These are phyloP conservation scores for Physcia stellaris DNA, from an alignment of 495 filamentous ascomycete genomes.

Conservation along the genomic window DNA sequence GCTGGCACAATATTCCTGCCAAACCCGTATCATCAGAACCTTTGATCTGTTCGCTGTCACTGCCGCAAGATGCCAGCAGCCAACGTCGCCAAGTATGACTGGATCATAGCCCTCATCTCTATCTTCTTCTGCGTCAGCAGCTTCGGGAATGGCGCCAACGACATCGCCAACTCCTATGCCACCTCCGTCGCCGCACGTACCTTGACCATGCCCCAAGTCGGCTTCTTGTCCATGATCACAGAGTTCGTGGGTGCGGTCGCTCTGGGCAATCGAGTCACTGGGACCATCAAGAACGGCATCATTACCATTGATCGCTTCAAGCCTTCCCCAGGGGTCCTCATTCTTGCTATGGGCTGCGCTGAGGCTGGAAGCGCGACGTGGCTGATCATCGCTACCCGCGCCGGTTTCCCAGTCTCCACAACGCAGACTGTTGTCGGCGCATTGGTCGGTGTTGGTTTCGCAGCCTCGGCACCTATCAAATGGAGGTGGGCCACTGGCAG, in stretches of 20 bases:
- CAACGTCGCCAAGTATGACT: slow-evolving; percentile 32
- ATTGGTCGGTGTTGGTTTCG: slow-evolving; percentile 50
- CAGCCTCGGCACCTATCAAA: slow-evolving; percentile 36
- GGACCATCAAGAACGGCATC: slow-evolving; percentile 55
- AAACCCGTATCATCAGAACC: too few relatives aligned
- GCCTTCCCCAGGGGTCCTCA: slow-evolving; percentile 37
- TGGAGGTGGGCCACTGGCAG: slow-evolving; percentile 42
- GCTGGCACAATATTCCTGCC: too few relatives aligned
- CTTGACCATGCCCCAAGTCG: slow-evolving; percentile 25
- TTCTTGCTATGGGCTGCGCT: slow-evolving; percentile 52
- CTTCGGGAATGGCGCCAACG: slow-evolving; percentile 34
- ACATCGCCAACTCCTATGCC: slow-evolving; percentile 33
- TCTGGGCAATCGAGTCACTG: slow-evolving; percentile 49
- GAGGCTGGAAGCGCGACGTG: slow-evolving; percentile 43
- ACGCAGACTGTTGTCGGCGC: slow-evolving; percentile 53
- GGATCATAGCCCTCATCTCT: slow-evolving; percentile 32
- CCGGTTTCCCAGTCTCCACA: slow-evolving; percentile 47
- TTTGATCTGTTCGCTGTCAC: too few relatives aligned
- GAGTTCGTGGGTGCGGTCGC: slow-evolving; percentile 48
- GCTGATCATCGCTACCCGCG: slow-evolving; percentile 41
- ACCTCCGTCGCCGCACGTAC: slow-evolving; percentile 27
- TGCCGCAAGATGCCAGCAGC: too few relatives aligned
- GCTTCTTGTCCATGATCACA: slow-evolving; percentile 23
- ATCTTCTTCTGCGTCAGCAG: slow-evolving; percentile 30
- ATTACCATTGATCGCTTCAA: slow-evolving; percentile 38